Base-by-base conservation (phyloP, 306 rosid genomes). In the Fragaria nilgerrensis region DNA sequence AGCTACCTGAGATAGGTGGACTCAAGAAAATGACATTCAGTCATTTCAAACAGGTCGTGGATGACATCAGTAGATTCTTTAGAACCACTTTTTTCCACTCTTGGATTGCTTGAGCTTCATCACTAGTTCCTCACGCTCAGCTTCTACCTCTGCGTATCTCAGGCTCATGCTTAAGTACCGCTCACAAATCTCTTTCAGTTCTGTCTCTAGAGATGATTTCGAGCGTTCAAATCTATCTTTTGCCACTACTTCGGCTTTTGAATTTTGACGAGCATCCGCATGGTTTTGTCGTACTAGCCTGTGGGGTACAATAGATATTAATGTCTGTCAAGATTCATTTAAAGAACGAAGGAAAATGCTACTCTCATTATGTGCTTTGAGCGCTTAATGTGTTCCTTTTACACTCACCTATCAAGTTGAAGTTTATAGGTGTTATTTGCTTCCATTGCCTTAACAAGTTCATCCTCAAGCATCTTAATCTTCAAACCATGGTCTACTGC, bases 151-250 rank as follows among this genome's bases (percentile, higher is more conserved):
- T 0, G 97, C 99, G 52, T 90, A 95, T 86, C 89, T 88, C 47
- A 95, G 97, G 90, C 99, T 95, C 91, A 95, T 90, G 87, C 84
- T 83, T 76, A 82, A 80, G 86, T 92, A 95, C 32, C 97, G 96
- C 77, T 95, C 97, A 20, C 83, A 90, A 82, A 95, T 83, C 76
- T 95, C 99, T 78, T 80, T 84, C 78, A 95, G 77, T 79, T 95
- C 98, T 67, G 82, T 87, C 88, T 92, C 98, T n/a, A 95, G 90
- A 75, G 71, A 82, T 70, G 92, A 88, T 79, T 85, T 92, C 56
- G 86, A 84, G 71, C 80, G 75, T 72, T 90, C 97, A 65, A 75
- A 83, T 73, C 12, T 82, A 84, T 88, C 94, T 74, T 83, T 92
- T 1, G 86, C 84, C 82, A 82, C 87, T 17, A 45, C 70, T 82